Evolutionary conservation across 208 protist species (phyloP).

Genomic region (Leishmania tarentolae): DNA sequence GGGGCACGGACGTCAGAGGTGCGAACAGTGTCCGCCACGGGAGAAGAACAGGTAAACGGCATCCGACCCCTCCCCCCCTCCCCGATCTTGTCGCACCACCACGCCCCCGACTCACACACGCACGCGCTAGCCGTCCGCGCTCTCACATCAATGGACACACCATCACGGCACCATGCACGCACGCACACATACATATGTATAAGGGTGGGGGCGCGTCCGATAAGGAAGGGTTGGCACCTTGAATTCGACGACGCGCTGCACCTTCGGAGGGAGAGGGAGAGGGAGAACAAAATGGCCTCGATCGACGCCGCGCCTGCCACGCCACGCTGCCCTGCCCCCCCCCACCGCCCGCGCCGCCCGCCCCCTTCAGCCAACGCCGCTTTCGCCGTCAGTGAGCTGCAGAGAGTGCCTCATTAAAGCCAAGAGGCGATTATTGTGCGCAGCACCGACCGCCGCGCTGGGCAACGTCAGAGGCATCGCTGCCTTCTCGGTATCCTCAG

Average conservation of each 20-base stretch:
- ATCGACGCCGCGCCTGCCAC: neutral
- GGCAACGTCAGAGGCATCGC: neutral
- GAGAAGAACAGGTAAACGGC: too few relatives aligned
- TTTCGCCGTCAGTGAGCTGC: slow-evolving; percentile 1
- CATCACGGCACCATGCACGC: too few relatives aligned
- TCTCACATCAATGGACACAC: too few relatives aligned
- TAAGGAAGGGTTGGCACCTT: too few relatives aligned
- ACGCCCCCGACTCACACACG: too few relatives aligned
- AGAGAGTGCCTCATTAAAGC: slow-evolving; percentile 14
- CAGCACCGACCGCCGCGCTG: neutral
- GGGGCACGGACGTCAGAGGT: neutral
- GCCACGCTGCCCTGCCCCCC: neutral
- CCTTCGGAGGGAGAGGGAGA: neutral
- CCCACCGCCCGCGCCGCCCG: neutral
- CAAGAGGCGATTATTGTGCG: slow-evolving; percentile 17
- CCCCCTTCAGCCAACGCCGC: neutral
- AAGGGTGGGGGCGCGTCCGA: too few relatives aligned
- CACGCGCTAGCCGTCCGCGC: too few relatives aligned
- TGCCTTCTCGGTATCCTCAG: neutral
- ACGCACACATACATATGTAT: too few relatives aligned
- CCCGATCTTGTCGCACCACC: too few relatives aligned
- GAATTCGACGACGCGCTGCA: too few relatives aligned
- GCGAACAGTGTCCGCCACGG: neutral
- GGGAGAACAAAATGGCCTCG: neutral
- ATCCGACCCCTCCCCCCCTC: too few relatives aligned